A percentile compares a stretch with the other conserved stretches of the same genome.
phyloP scores from a whole-genome alignment of 1,284 basidiomycete species.

The Tylopilus microsporus region DNA sequence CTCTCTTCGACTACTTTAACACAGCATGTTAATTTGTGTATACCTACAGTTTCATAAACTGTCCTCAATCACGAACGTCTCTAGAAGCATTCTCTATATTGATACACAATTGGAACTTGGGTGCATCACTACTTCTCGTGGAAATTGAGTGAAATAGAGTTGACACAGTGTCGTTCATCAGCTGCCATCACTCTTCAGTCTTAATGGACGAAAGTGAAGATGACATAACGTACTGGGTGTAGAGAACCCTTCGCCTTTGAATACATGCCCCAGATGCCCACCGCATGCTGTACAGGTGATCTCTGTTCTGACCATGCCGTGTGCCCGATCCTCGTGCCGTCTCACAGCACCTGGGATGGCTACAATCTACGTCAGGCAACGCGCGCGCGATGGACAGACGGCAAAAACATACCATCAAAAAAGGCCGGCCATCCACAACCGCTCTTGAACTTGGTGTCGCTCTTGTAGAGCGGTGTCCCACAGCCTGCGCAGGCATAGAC shows the following conservation, averaged over 20 bases:
- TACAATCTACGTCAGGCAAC: slow-evolving; percentile 27
- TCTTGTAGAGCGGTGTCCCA: slow-evolving; percentile 74
- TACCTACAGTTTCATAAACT: no score
- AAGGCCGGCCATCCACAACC: slow-evolving; percentile 98
- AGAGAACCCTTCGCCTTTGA: slow-evolving; percentile 80
- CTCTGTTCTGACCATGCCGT: slow-evolving; percentile 63
- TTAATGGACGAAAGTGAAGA: slow-evolving; percentile 19
- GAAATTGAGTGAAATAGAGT: slow-evolving; percentile 84
- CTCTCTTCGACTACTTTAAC: no score
- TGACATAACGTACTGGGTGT: slow-evolving; percentile 58
- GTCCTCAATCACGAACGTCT: no score
- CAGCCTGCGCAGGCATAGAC: slow-evolving; percentile 74
- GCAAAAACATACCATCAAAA: slow-evolving; percentile 65
- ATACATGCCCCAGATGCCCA: slow-evolving; percentile 90
- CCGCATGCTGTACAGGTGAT: slow-evolving; percentile 83
- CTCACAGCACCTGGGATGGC: slow-evolving; percentile 89
- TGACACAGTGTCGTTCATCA: slow-evolving; percentile 87
- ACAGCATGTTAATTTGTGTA: no score
- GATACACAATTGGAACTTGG: neutral
- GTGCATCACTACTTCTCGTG: slow-evolving; percentile 34
- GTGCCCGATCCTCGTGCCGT: slow-evolving; percentile 57
- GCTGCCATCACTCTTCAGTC: slow-evolving; percentile 37
- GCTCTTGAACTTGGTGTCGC: slow-evolving; percentile 86
- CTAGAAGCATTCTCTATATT: neutral
- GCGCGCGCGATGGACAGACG: neutral